phyloP scores from a whole-genome alignment of 2,329 filamentous ascomycete genomes.

The Diplocarpon rosae region DNA sequence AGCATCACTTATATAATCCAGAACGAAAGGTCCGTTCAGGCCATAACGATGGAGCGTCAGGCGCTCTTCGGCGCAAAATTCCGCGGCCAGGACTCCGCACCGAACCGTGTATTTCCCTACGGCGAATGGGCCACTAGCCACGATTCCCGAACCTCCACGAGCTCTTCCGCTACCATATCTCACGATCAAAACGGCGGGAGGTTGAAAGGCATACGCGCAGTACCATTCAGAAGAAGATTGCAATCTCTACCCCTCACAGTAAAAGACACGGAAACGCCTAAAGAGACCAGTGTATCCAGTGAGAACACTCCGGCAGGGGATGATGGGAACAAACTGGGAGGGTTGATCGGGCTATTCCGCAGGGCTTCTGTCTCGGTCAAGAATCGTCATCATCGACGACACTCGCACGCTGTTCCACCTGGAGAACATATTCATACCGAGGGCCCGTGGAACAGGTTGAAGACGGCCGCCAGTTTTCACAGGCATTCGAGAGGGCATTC shows the following conservation, averaged over 20 bases:
- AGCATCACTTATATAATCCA: too few relatives aligned
- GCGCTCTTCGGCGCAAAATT: too few relatives aligned
- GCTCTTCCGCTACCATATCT: conserved; percentile 22
- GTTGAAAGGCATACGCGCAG: background rate
- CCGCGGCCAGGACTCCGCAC: too few relatives aligned
- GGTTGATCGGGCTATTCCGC: conserved; percentile 22
- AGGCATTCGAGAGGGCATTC: conserved; percentile 20
- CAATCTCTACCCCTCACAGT: conserved; percentile 15
- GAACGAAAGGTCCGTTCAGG: too few relatives aligned
- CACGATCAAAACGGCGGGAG: conserved; percentile 13
- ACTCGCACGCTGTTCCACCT: conserved; percentile 16
- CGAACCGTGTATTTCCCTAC: conserved; percentile 24
- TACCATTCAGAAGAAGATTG: conserved; percentile 15
- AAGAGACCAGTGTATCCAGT: background rate
- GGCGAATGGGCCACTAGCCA: conserved; percentile 31
- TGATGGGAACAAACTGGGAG: conserved; percentile 15
- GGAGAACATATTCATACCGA: conserved; percentile 20
- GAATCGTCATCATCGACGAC: conserved; percentile 21
- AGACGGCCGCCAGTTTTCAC: conserved; percentile 26
- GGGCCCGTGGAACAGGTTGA: conserved; percentile 22
- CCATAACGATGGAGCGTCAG: too few relatives aligned
- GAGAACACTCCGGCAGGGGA: conserved; percentile 3
- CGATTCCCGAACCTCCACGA: conserved; percentile 26
- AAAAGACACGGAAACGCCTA: conserved; percentile 4
- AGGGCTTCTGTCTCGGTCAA: conserved; percentile 25